Percentiles rank a stretch among this genome's conserved stretches.
phyloP scores from a whole-genome alignment of 1,284 basidiomycete genomes.

The Apiotrichum gracile region DNA sequence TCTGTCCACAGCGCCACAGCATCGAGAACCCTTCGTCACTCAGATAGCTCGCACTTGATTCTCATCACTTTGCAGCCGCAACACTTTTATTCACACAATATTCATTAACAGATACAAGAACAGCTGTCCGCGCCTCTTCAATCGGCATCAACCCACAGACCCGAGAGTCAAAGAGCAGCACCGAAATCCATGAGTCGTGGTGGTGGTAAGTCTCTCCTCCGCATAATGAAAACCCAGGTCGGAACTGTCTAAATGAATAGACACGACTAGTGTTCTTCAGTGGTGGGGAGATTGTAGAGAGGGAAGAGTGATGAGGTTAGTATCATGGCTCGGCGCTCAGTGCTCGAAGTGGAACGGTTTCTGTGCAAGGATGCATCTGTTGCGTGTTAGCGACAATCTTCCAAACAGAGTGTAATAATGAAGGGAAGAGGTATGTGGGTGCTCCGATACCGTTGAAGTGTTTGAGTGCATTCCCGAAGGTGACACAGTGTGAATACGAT shows the following conservation, averaged over 20 bases:
- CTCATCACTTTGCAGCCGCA: no score
- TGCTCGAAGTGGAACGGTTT: not conserved
- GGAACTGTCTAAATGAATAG: conserved; percentile 6
- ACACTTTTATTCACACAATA: not conserved
- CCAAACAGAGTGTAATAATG: not conserved
- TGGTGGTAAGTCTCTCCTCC: conserved; percentile 26
- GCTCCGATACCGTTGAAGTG: conserved; percentile 47
- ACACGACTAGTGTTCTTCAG: conserved; percentile 33
- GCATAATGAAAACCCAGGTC: conserved; percentile 32
- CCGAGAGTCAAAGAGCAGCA: conserved; percentile 12
- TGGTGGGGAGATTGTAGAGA: conserved; percentile 23
- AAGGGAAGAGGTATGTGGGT: conserved; percentile 7
- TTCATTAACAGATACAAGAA: not conserved
- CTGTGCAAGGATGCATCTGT: conserved; percentile 14
- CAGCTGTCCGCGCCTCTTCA: not conserved
- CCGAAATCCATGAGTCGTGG: conserved; percentile 43
- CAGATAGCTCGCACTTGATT: no score
- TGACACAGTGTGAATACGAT: conserved; percentile 49
- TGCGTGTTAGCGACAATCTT: conserved; percentile 7
- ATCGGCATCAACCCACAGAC: not conserved
- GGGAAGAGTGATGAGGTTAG: not conserved
- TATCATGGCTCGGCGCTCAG: not conserved
- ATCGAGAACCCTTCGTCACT: no score
- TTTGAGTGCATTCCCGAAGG: conserved; percentile 38
- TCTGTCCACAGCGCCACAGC: no score